Evolutionary conservation across 2,329 filamentous ascomycete species (phyloP).

Genomic region (Colletotrichum cordylinicola): DNA sequence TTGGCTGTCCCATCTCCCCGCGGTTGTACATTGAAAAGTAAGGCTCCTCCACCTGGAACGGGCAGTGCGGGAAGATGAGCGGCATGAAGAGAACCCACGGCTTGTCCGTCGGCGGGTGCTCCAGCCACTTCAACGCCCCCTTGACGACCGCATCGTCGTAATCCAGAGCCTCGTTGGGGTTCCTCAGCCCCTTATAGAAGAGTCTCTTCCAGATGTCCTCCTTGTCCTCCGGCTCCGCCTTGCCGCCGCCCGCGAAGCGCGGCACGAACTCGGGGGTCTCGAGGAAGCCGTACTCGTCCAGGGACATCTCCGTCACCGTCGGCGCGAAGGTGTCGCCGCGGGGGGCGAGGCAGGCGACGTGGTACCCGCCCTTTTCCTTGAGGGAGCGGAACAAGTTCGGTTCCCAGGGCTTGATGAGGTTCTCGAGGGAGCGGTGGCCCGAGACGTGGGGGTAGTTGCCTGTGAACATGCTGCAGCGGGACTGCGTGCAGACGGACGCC

Average conservation of each 20-base stretch:
- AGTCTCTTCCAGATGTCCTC: conserved; percentile 42
- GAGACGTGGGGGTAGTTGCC: conserved; percentile 50
- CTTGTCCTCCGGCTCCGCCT: conserved; percentile 11
- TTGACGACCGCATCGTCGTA: conserved; percentile 50
- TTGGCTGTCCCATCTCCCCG: conserved; percentile 24
- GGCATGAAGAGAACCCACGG: conserved; percentile 50
- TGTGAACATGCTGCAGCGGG: conserved; percentile 52
- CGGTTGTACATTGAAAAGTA: conserved; percentile 53
- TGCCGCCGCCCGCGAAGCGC: conserved; percentile 27
- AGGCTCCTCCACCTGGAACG: conserved; percentile 52
- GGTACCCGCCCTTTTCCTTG: conserved; percentile 47
- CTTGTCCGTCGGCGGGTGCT: conserved; percentile 43
- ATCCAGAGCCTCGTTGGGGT: conserved; percentile 41
- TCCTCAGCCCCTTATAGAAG: conserved; percentile 46
- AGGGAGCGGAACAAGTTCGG: conserved; percentile 50
- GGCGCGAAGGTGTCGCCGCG: conserved; percentile 48
- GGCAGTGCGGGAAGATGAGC: conserved; percentile 49
- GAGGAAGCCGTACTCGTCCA: conserved; percentile 51
- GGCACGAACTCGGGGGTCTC: conserved; percentile 40
- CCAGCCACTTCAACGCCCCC: conserved; percentile 47
- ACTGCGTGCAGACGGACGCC: conserved; percentile 52
- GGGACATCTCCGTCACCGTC: conserved; percentile 46
- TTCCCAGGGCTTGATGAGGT: conserved; percentile 54
- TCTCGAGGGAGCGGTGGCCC: conserved; percentile 50
- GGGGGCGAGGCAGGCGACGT: conserved; percentile 50